Base-by-base conservation (phyloP, 495 filamentous ascomycete species). In the Penicillium waksmanii region DNA sequence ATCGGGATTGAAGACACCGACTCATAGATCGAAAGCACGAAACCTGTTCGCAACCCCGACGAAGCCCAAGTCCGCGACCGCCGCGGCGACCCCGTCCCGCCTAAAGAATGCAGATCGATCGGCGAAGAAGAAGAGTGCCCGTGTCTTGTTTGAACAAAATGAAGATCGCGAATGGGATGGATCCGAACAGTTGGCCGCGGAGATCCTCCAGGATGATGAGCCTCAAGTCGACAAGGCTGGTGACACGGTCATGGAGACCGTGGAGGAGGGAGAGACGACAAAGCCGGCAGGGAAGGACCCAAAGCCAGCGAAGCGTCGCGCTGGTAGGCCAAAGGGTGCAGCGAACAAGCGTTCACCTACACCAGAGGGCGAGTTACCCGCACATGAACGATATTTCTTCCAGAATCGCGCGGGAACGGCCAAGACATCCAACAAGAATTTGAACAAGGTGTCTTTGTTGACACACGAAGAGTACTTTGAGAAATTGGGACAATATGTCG, bases 401-500 rank as follows among this genome's bases (percentile, higher is more conserved):
- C 89, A 97, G 64, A 97, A 97, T 71, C 87, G 90, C 35, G 86
- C 91, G 15, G 91, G 90, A 18, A 82, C 86, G 4, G 75, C 82
- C 47, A 92, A 93, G 67, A 97, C 94, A 5, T 97, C 93, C 9
- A 89, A 88, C 67, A 95, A 92, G 64, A 97, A 84, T 13, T 80
- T 98, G 8, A 82, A 89, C 2, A 88, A 91, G 42, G 77, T 94
- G 21, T 74, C 84, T 5, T 78, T 96, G 19, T 84, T 98, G 42
- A 91, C 88, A 19, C 93, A 97, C 65, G 93, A 97, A 57, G 90
- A 96, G 64, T 98, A 95, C 73, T 96, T 95, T 66, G 82, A 85
- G 36, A 70, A 90, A 38, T 77, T 91, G 21, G 82, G 82, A 15
- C 76, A 85, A 31, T 87, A 89, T 62, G 65, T 80, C 55, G 89